Conservation (phyloP, 345 rosid genomes). For the Brassica cretica region DNA sequence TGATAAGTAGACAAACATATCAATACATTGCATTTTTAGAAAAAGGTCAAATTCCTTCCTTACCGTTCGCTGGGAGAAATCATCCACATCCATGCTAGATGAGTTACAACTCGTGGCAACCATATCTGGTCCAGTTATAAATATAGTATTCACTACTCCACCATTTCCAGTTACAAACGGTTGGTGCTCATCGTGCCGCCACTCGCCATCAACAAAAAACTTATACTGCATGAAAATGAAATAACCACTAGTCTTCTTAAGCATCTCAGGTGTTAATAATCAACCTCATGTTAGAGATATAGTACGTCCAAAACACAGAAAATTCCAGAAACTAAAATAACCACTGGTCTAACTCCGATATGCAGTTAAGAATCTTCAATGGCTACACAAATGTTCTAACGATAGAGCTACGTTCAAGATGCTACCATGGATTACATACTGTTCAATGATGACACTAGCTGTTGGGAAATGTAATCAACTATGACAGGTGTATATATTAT, state of each 20-base stretch:
- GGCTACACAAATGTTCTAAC: not conserved
- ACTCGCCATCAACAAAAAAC: constrained; percentile 85
- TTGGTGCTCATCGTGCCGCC: constrained; percentile 86
- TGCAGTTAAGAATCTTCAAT: constrained; percentile 15
- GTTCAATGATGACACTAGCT: constrained; percentile 12
- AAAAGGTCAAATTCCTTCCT: constrained; percentile 31
- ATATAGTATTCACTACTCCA: constrained; percentile 74
- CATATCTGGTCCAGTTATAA: constrained; percentile 51
- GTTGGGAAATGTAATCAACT: constrained; percentile 1
- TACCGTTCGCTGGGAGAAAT: constrained; percentile 52
- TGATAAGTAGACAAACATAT: not conserved
- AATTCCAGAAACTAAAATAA: not conserved
- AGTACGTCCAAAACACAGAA: not conserved
- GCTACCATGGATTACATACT: constrained; percentile 22
- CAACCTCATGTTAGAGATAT: not conserved
- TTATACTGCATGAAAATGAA: constrained; percentile 68
- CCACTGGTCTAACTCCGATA: not conserved
- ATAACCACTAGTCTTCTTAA: constrained; percentile 17
- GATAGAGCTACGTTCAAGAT: not conserved
- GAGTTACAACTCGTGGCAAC: constrained; percentile 40
- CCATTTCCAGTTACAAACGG: constrained; percentile 54
- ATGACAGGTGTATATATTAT: constrained; percentile 11
- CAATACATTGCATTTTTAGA: constrained; percentile 1
- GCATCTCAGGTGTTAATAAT: constrained; percentile 1
- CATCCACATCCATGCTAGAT: constrained; percentile 84